Base-by-base conservation (phyloP, 2,329 filamentous ascomycete genomes). In the Fusarium oxysporum region DNA sequence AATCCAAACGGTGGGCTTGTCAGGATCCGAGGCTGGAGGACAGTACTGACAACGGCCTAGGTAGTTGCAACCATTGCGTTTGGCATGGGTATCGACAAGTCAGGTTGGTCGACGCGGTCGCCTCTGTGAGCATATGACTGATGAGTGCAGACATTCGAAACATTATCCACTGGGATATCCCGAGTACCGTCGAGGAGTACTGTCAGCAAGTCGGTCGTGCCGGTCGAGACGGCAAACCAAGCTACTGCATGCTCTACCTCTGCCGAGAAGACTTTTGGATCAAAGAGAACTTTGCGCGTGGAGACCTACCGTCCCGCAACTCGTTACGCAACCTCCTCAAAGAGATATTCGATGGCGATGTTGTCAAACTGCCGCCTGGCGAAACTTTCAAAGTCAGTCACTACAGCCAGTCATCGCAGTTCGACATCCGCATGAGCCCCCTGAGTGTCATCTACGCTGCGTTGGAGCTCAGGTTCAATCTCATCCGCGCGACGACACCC, bases 11-110 rank as follows among this genome's bases (percentile, higher is more conserved):
- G 78, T 81, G 28, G 54, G 76, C 17, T n/a, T 6, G 6, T 4
- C 5, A 5, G 6, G 6, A 19, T 8, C 12, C 1, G 0, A 5
- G 1, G 7, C 13, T 48, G 14, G 3, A 28, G 5, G 3, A 10
- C 21, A 4, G 3, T 5, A 13, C 62, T 77, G 6, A 76, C 30
- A 6, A n/a, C 19, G 1, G 4, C 6, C 2, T 6, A 76, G 74
- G 74, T 77, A n/a, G 75, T 77, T 23, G 87, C 87, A 6, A 90
- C 88, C 0, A 89, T 89, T 44, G 88, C 88, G 2, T 90, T 90
- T 56, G 88, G 88, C 1, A 90, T 90, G 88, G 88, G 88, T 0
- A 89, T 90, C 23, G 88, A 90, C 75, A 90, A 90, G 68, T 67
- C 78, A 53, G 77, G 77, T 78, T 68, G 21, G 73, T 53, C 6